Percentiles rank a stretch among this genome's conserved stretches.
Conservation (phyloP, 164 flowering plant species). For the Vitis cinerea region DNA sequence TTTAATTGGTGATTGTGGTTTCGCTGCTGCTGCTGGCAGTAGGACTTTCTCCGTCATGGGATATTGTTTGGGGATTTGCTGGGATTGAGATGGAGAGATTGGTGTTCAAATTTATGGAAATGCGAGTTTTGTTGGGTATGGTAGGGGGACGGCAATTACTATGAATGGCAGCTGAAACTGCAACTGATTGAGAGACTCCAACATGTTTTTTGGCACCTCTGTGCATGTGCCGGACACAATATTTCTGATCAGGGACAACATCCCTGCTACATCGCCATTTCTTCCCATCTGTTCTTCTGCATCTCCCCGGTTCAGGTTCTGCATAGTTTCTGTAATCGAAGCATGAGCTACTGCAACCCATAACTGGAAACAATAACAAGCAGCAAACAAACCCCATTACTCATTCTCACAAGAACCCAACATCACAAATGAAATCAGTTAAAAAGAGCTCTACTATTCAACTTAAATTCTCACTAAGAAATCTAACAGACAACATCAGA, state of each 20-base stretch:
- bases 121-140: not conserved
- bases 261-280: slow-evolving; percentile 43
- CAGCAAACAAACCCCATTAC: not conserved
- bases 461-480: no score
- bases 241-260: slow-evolving; percentile 33
- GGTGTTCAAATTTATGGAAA: slow-evolving; percentile 13
- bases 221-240: slow-evolving; percentile 38
- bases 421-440: not conserved
- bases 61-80: slow-evolving; percentile 6
- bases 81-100: slow-evolving; percentile 28
- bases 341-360: slow-evolving; percentile 13
- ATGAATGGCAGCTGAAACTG: not conserved
- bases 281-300: slow-evolving; percentile 55
- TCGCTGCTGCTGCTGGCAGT: slow-evolving; percentile 25
- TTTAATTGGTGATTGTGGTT: slow-evolving; percentile 16
- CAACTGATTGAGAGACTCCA: not conserved
- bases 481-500: no score
- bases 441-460: no score
- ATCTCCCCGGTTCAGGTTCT: slow-evolving; percentile 29
- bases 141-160: not conserved
- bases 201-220: slow-evolving; percentile 34
- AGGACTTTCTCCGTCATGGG: slow-evolving; percentile 15
- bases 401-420: not conserved
- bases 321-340: slow-evolving; percentile 1
- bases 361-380: slow-evolving; percentile 10